These are phyloP conservation scores for Penicillium palitans DNA, from an alignment of 2,329 filamentous ascomycete genomes.

Conservation along the genomic window DNA sequence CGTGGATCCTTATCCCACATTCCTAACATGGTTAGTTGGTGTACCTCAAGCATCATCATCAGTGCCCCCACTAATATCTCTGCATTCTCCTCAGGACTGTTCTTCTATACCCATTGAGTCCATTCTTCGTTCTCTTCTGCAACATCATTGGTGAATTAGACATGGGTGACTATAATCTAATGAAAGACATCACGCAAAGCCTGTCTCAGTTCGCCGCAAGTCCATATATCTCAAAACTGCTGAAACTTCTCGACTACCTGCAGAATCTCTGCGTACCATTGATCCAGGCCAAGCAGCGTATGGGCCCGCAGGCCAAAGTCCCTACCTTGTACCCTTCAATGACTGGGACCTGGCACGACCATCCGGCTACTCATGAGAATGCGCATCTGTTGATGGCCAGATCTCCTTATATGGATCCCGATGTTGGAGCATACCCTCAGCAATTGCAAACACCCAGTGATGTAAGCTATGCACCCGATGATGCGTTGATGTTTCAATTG, in stretches of 20 bases:
- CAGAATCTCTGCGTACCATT: conserved; percentile 16
- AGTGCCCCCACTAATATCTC: not conserved
- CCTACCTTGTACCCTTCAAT: conserved; percentile 12
- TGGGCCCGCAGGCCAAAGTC: conserved; percentile 8
- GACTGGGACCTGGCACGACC: not conserved
- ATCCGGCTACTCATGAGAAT: not conserved
- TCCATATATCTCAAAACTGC: conserved; percentile 21
- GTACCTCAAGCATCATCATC: too few species aligned
- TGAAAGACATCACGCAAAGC: conserved; percentile 19
- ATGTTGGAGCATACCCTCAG: not conserved
- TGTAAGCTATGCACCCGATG: conserved; percentile 9
- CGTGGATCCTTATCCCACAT: conserved; percentile 19
- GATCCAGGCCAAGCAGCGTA: conserved; percentile 12
- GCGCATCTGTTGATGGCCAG: not conserved
- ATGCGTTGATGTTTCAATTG: conserved; percentile 26
- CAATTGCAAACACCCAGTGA: not conserved
- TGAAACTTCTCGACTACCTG: conserved; percentile 18
- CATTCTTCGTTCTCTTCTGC: conserved; percentile 30
- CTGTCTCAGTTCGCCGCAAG: conserved; percentile 20
- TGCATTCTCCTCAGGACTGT: conserved; percentile 12
- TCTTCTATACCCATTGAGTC: conserved; percentile 24
- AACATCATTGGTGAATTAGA: conserved; percentile 26
- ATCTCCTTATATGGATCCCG: not conserved
- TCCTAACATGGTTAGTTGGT: conserved; percentile 18
- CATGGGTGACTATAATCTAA: conserved; percentile 20